Percentiles rank a stretch among this genome's conserved stretches.
Conservation (phyloP, 257 asterid species). For the Solanum sparsipilum region DNA sequence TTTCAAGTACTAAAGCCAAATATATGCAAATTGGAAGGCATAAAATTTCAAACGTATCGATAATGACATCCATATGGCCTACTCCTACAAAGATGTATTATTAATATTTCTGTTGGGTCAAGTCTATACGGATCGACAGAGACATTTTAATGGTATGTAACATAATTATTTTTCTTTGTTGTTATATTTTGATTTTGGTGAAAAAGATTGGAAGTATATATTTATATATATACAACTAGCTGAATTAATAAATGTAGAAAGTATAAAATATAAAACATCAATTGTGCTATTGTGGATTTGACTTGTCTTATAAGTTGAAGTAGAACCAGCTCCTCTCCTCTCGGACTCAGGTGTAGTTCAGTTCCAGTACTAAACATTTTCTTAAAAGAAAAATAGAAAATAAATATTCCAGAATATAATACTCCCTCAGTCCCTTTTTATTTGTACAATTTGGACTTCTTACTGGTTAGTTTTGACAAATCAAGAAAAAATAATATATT, state of each 20-base stretch:
- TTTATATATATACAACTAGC: neutral
- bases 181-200: neutral
- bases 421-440: neutral
- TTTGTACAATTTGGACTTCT: too few relatives aligned
- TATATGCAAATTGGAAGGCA: neutral
- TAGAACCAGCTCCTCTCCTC: neutral
- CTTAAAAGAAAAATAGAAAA: neutral
- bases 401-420: neutral
- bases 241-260: neutral
- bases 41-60: neutral
- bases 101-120: neutral
- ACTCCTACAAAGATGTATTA: neutral
- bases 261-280: neutral
- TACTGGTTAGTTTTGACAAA: neutral
- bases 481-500: neutral
- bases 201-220: neutral
- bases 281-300: neutral
- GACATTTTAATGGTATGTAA: neutral
- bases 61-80: neutral
- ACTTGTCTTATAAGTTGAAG: neutral
- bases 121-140: neutral
- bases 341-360: neutral
- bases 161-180: neutral
- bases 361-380: neutral
- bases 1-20: neutral